Base-by-base conservation (phyloP, 2,329 filamentous ascomycete genomes). In the Aureobasidium zeae region DNA sequence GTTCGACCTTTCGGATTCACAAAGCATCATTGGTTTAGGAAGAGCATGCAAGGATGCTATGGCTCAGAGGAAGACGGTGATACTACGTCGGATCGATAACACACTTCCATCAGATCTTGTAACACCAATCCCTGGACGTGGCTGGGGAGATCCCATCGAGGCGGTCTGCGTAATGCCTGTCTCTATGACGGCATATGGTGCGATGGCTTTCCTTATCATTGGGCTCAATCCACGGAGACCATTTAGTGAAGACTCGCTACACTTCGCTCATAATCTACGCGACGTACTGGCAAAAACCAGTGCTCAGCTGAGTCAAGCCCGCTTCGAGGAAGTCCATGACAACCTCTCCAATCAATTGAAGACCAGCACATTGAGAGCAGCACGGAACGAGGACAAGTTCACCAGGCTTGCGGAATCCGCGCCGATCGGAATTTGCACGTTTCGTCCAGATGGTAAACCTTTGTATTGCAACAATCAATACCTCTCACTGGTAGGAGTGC, bases 381-480 rank as follows among this genome's bases (percentile, higher is more conserved):
- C 58, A 45, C 49, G 58, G 8, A 60, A 55, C 6, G 64, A 66
- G 32, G 55, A 61, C 3, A 55, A 58, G 16, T 67, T 68, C 33
- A 56, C 61, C 13, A 52, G 61, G 4, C 62, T 68, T 50, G 63
- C 64, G 3, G 58, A 62, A 29, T 52, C 59, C 5, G 54, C 61
- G 5, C 63, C 64, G 3, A 56, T 66, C 3, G 65, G 59, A 2
- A 68, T 69, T 39, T 67, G 61, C 38, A 60, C 60, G 26, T 55
- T 63, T 25, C 55, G 57, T 13, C 45, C 55, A 4, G 43, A 54
- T 13, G 64, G 66, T 2, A 51, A 49, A 7, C 60, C 62, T 11
- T 53, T 62, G 0, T 66, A 67, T 46, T 54, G 62, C 5, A 69
- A 69, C 36, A 57, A 67, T 33, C 53, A 57, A 3, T 69, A 64